These are phyloP conservation scores for Trichoderma endophyticum DNA, from an alignment of 2,329 filamentous ascomycete species.

Conservation along the genomic window DNA sequence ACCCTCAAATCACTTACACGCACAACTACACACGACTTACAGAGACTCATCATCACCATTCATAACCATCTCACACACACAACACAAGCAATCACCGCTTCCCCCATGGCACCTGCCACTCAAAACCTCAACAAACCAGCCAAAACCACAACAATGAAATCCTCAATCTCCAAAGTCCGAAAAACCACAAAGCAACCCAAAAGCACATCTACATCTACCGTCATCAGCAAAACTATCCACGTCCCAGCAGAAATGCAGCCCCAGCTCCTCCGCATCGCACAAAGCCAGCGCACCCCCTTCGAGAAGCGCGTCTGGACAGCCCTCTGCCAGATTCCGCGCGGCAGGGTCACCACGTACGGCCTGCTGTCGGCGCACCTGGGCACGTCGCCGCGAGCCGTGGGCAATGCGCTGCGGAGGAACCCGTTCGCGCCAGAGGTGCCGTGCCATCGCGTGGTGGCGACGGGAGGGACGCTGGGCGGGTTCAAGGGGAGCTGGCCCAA, in stretches of 20 bases:
- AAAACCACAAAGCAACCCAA: background rate
- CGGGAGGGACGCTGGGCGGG: slow-evolving; percentile 66
- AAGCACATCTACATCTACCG: background rate
- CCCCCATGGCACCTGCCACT: background rate
- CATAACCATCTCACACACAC: background rate
- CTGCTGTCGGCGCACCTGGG: slow-evolving; percentile 64
- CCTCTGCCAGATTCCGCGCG: slow-evolving; percentile 73
- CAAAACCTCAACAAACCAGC: slow-evolving; percentile 13
- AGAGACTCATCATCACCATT: background rate
- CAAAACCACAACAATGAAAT: background rate
- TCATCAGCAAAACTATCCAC: too few relatives aligned
- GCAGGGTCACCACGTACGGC: slow-evolving; percentile 74
- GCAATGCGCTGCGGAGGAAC: slow-evolving; percentile 72
- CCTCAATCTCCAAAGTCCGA: background rate
- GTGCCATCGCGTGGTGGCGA: slow-evolving; percentile 77
- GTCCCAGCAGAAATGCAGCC: slow-evolving; percentile 21
- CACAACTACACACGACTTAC: background rate
- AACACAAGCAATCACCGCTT: background rate
- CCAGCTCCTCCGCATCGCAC: slow-evolving; percentile 45
- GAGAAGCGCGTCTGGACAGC: slow-evolving; percentile 66
- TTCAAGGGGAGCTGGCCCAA: slow-evolving; percentile 66
- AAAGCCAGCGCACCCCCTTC: slow-evolving; percentile 48
- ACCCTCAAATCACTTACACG: background rate
- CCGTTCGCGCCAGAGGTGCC: slow-evolving; percentile 80
- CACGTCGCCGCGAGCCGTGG: slow-evolving; percentile 73